Percentiles rank a stretch among this genome's conserved stretches.
Evolutionary conservation across 805 yeast genomes (phyloP).

Genomic region (Ogataea thermomethanolica): DNA sequence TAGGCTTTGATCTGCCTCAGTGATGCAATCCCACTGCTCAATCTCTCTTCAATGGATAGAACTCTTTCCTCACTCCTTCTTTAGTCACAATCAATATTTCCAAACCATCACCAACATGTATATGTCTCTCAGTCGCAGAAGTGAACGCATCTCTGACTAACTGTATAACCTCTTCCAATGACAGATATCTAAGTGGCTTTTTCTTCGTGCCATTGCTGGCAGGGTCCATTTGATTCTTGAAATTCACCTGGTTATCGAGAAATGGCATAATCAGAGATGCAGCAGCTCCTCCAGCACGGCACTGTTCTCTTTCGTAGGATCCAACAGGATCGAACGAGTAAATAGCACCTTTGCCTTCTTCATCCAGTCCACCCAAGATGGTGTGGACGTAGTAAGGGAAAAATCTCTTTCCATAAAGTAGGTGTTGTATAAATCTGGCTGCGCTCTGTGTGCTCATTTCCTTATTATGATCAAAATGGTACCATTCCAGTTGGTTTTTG

Average conservation of each 20-base stretch:
- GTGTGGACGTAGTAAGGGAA: constrained; percentile 98
- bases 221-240: constrained; percentile 89
- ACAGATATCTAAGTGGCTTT: constrained; percentile 58
- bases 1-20: constrained; percentile 58
- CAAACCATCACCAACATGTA: constrained; percentile 95
- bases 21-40: constrained; percentile 30
- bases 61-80: constrained; percentile 84
- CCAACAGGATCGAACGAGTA: constrained; percentile 98
- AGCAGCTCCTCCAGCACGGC: constrained; percentile 98
- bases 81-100: constrained; percentile 89
- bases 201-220: constrained; percentile 64
- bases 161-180: constrained; percentile 79
- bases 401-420: constrained; percentile 87
- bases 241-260: constrained; percentile 94
- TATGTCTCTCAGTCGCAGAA: constrained; percentile 97
- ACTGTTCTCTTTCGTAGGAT: constrained; percentile 93
- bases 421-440: constrained; percentile 87
- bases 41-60: constrained; percentile 85
- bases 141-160: constrained; percentile 91
- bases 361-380: constrained; percentile 89
- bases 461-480: constrained; percentile 84
- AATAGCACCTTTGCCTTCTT: constrained; percentile 88
- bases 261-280: constrained; percentile 96
- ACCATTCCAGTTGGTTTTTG: constrained; percentile 75
- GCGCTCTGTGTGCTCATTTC: constrained; percentile 65